Evolutionary conservation across 202 grass and related monocot genomes (phyloP), one percentile per base, ranked within the genome.

Genomic region (Tripidium arundinaceum): DNA sequence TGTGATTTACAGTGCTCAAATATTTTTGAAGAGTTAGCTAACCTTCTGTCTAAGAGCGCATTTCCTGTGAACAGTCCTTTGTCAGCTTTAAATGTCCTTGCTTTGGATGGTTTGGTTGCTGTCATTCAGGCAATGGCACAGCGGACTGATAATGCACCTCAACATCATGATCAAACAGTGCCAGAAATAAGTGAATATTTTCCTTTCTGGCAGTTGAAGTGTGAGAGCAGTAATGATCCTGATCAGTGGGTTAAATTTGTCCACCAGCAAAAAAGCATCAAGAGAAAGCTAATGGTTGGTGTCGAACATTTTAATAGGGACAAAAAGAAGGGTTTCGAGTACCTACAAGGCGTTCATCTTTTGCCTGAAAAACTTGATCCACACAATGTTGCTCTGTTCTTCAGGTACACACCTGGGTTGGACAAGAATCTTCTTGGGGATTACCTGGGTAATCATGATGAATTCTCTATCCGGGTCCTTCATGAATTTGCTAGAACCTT

Each of bases 341-440:
- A 91, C 54, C 85, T 99, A 62, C 97, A 93, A 89, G 87, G 89
- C 72, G 85, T 74, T 80, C 89, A 99, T 83, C 90, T 99, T 70
- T 89, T 99, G 76, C 97, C 97, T 52, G 88, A 92, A 86, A 96
- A 90, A 81, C 93, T 99, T 26, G 97, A 99, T 61, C 92, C 97
- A n/a, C 59, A 72, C 38, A 96, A 89, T 83, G 88, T 96, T 85
- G 97, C 92, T 72, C 68, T 95, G 71, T 91, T 99, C 74, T 96
- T 99, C 36, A 88, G 97, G 52, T 91, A 99, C 90, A 87, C 90
- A 70, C 85, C 89, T 83, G 92, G 97, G 11, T 80, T 99, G 75
- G 97, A 99, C 78, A 99, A 99, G 70, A 96, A 91, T 79, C 88
- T 99, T 79, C 84, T 99, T 70, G 97, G 97, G 22, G 97, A 99